phyloP scores from a whole-genome alignment of 495 filamentous ascomycete species.

The Aspergillus mulundensis region DNA sequence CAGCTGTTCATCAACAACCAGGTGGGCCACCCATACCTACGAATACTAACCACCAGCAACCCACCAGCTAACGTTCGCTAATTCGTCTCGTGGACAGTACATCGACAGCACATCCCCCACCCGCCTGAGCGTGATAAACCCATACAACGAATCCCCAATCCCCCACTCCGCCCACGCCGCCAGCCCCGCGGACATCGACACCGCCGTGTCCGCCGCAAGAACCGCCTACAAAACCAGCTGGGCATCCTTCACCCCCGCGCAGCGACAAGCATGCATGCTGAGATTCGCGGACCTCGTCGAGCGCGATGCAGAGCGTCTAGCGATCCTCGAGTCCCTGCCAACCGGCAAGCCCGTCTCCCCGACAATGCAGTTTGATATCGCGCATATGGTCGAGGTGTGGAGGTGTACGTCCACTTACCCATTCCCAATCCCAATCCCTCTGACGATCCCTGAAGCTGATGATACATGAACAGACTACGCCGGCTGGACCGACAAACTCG shows the following conservation, averaged over 20 bases:
- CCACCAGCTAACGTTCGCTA: neutral
- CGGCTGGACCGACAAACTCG: constrained; percentile 12
- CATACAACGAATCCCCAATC: constrained; percentile 9
- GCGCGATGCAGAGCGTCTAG: constrained; percentile 2
- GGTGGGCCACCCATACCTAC: neutral
- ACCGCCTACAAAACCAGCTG: constrained; percentile 9
- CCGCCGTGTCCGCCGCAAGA: constrained; percentile 8
- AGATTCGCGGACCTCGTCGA: constrained; percentile 12
- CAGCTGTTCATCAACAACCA: constrained; percentile 16
- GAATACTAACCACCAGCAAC: neutral
- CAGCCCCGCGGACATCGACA: constrained; percentile 7
- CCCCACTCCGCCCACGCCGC: constrained; percentile 7
- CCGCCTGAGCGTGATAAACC: constrained; percentile 7
- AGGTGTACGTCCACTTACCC: neutral
- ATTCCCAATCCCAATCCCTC: neutral
- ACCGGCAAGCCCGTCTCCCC: constrained; percentile 7
- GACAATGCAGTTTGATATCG: constrained; percentile 4
- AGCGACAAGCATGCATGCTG: constrained; percentile 13
- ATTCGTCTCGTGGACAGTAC: neutral
- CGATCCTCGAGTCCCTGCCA: constrained; percentile 4
- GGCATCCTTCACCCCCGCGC: neutral
- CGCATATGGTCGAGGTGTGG: constrained; percentile 8
- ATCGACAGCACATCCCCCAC: constrained; percentile 2
- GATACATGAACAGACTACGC: no score
- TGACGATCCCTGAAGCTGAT: neutral